These are phyloP conservation scores for Plasmodium billcollinsi DNA, from an alignment of 169 alveolate genomes.

Conservation along the genomic window DNA sequence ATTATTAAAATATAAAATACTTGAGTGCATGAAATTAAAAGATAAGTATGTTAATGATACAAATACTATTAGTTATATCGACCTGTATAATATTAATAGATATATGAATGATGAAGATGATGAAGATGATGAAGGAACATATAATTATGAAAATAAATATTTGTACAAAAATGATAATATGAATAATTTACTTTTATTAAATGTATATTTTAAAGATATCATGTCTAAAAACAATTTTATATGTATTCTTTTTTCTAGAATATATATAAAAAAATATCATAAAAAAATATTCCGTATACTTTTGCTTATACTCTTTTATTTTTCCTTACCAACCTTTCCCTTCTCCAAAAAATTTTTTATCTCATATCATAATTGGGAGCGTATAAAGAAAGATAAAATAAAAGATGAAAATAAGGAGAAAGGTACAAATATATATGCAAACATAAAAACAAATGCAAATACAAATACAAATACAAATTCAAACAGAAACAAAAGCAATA, in stretches of 20 bases:
- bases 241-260: slow-evolving; percentile 63
- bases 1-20: slow-evolving; percentile 23
- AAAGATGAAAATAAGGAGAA: neutral
- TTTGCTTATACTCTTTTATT: slow-evolving; percentile 22
- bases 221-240: slow-evolving; percentile 48
- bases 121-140: neutral
- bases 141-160: neutral
- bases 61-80: neutral
- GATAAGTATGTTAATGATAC: neutral
- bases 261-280: slow-evolving; percentile 64
- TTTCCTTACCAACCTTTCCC: slow-evolving; percentile 22
- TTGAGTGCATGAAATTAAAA: slow-evolving; percentile 29
- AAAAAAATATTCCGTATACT: slow-evolving; percentile 41
- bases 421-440: neutral
- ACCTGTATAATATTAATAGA: neutral
- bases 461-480: too few relatives aligned
- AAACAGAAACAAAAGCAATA: too few relatives aligned
- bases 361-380: slow-evolving; percentile 17
- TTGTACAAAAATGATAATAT: neutral
- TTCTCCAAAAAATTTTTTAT: slow-evolving; percentile 36
- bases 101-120: neutral
- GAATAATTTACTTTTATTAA: neutral
- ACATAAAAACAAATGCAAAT: neutral
- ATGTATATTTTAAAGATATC: slow-evolving; percentile 23
- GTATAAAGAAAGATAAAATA: neutral